phyloP scores from a whole-genome alignment of 2,329 filamentous ascomycete species.

The Sordariomycetes sp. region DNA sequence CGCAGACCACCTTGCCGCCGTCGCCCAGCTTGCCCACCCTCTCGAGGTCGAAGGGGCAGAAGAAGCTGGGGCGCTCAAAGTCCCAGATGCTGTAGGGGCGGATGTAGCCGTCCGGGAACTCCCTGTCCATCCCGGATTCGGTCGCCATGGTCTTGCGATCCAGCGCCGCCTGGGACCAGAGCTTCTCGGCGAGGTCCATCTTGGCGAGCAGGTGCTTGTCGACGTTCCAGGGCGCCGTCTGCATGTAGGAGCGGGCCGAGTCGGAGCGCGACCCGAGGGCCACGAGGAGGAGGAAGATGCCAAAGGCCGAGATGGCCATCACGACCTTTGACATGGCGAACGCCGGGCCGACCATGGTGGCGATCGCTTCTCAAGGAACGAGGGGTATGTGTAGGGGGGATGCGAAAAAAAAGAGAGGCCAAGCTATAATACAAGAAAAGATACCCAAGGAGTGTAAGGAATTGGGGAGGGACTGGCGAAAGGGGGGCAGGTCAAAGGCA shows the following conservation, averaged over 20 bases:
- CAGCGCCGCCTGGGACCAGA: not conserved
- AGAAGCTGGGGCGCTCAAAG: conserved; percentile 25
- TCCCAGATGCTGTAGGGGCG: conserved; percentile 26
- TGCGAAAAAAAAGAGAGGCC: not conserved
- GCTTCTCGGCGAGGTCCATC: not conserved
- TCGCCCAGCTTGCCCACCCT: conserved; percentile 25
- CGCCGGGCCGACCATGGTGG: not conserved
- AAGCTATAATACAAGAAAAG: not conserved
- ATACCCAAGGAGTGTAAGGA: not conserved
- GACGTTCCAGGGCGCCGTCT: not conserved
- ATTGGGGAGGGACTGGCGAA: too few species aligned
- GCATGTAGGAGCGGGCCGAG: not conserved
- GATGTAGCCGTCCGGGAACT: conserved; percentile 3
- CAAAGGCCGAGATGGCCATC: not conserved
- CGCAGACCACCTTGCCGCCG: conserved; percentile 31
- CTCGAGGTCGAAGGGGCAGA: conserved; percentile 27
- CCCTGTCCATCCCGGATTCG: not conserved
- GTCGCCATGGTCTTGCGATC: not conserved
- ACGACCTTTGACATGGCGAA: not conserved
- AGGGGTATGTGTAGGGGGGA: not conserved
- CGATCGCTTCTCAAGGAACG: not conserved
- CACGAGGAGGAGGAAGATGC: not conserved
- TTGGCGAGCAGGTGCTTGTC: not conserved
- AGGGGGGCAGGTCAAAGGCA: too few species aligned
- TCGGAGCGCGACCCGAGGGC: not conserved